A percentile compares a stretch with the other conserved stretches of the same genome.
Conservation (phyloP, 2,329 filamentous ascomycete species). For the Onygenales sp. region DNA sequence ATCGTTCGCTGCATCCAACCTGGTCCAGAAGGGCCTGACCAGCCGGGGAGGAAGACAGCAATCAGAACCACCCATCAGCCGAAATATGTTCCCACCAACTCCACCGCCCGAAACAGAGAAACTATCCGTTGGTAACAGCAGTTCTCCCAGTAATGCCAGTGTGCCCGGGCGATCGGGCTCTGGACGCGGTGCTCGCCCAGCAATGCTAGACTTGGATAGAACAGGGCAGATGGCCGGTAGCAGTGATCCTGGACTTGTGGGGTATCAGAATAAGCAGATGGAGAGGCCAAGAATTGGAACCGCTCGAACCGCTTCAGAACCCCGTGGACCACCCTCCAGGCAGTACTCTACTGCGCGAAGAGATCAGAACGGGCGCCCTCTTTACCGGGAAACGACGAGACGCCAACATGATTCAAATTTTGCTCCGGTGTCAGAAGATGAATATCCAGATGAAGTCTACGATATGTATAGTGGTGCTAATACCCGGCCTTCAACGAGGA, state of each 20-base stretch:
- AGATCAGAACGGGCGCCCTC: constrained; percentile 17
- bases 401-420: constrained; percentile 24
- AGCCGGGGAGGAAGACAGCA: constrained; percentile 66
- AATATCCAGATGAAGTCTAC: constrained; percentile 41
- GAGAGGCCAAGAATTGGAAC: constrained; percentile 38
- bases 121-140: constrained; percentile 16
- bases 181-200: constrained; percentile 38
- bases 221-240: constrained; percentile 33
- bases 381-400: constrained; percentile 23
- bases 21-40: constrained; percentile 75
- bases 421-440: constrained; percentile 18
- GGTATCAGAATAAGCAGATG: constrained; percentile 14
- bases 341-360: constrained; percentile 22
- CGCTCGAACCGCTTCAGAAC: constrained; percentile 42
- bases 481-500: constrained; percentile 27
- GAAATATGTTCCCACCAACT: constrained; percentile 92
- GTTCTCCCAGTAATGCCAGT: constrained; percentile 19
- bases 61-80: constrained; percentile 68
- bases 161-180: constrained; percentile 40
- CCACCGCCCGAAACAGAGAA: constrained; percentile 86
- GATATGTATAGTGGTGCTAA: constrained; percentile 58
- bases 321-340: constrained; percentile 33
- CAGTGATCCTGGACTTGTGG: constrained; percentile 26
- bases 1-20: constrained; percentile 84
- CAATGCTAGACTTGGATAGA: constrained; percentile 31